Evolutionary conservation across 768 basidiomycete genomes (phyloP), one percentile per base, ranked within the genome.

Genomic region (Lentinula guzmanii): DNA sequence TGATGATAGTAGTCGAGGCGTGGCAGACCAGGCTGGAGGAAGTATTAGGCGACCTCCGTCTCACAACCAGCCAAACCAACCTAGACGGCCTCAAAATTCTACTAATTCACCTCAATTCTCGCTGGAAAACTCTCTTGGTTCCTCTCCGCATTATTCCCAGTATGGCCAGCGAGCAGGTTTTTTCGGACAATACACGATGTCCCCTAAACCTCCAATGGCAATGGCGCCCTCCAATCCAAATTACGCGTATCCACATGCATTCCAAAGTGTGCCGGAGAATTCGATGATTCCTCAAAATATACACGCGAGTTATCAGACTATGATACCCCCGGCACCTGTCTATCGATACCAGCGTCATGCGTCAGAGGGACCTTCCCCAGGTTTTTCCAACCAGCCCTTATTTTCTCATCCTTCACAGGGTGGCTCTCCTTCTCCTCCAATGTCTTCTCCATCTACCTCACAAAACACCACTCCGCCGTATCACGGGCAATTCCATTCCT

Each of bases 111-210:
- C 34, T 51, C 58, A 48, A 16, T 45, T 60, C 28, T 37, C 45
- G 15, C 34, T 33, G 31, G 45, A 58, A 35, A 15, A 45, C 52
- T 65, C 43, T 52, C 55, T 16, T 16, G 55, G 24, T 11, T 61
- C 53, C 33, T 64, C 45, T 65, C 68, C 63, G 61, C 73, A 70
- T 61, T 73, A 75, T 58, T 61, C 70, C 18, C 64, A 67, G 5
- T 78, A 77, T 63, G 66, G 69, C 63, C 77, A 76, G 35, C 72
- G 66, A 21, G 48, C 67, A 31, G 67, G 67, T 65, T 80, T 77
- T 62, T 67, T 74, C 31, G 76, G 77, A 59, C 81, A 76, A 70
- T 85, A 84, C 73, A 70, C 76, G 67, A 73, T 81, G 70, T 71
- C 81, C 65, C 63, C 76, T 2, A 80, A 77, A 65, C 74, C 75